These are phyloP conservation scores for Tephrocybe rancida DNA, from an alignment of 768 basidiomycete genomes.

Conservation along the genomic window DNA sequence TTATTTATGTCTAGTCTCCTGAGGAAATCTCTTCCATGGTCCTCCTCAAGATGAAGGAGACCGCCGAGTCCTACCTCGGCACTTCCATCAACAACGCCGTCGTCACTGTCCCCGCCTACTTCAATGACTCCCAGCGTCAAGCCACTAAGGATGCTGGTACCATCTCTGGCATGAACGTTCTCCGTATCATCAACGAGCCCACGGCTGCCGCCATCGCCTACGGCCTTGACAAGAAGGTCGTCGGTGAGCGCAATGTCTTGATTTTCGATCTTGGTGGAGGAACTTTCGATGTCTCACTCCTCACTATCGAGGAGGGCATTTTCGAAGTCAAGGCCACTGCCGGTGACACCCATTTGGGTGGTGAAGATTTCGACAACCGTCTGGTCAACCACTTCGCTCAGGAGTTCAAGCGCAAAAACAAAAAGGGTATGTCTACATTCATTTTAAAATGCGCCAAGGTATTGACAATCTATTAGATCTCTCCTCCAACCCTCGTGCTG, in stretches of 20 bases:
- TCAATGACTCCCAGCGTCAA: conserved; percentile 98
- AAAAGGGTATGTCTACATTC: conserved; percentile 65
- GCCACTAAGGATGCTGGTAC: conserved; percentile 98
- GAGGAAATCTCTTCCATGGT: conserved; percentile 99
- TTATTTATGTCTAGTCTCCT: conserved; percentile 63
- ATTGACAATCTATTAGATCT: conserved; percentile 54
- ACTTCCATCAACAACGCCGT: conserved; percentile 85
- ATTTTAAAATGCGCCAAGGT: neutral
- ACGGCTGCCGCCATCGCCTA: conserved; percentile 98
- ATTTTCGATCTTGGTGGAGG: conserved; percentile 99
- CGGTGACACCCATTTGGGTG: conserved; percentile 97
- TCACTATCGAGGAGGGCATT: conserved; percentile 96
- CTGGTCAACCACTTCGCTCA: conserved; percentile 97
- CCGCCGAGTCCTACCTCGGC: conserved; percentile 95
- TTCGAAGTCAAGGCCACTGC: conserved; percentile 99
- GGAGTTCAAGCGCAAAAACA: conserved; percentile 97
- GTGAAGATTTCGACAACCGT: conserved; percentile 98
- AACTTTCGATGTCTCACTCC: conserved; percentile 96
- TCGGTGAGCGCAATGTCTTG: conserved; percentile 91
- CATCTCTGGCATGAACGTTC: conserved; percentile 92
- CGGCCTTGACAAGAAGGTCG: conserved; percentile 94
- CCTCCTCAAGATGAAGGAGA: conserved; percentile 97
- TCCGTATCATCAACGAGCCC: conserved; percentile 99
- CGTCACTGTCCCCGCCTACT: conserved; percentile 96
- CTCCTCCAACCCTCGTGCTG: conserved; percentile 89